Evolutionary conservation across 495 filamentous ascomycete species (phyloP).

Genomic region (Venustampulla echinocandica): DNA sequence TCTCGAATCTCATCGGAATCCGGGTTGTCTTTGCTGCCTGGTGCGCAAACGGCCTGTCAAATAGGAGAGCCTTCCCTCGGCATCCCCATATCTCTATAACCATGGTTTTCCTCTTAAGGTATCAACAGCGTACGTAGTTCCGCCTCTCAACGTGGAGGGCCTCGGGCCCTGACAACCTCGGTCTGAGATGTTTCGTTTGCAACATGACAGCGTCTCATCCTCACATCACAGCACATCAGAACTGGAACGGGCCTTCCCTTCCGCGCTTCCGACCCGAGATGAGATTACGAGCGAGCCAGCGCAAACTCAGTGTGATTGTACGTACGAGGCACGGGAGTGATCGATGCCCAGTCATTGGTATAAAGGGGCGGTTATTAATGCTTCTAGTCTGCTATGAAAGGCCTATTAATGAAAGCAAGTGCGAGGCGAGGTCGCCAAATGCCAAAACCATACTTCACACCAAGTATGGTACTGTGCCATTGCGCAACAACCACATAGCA

Average conservation of each 20-base stretch:
- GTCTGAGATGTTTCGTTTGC: neutral
- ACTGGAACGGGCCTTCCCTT: constrained; percentile 4
- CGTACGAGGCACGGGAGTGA: neutral
- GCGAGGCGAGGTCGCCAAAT: neutral
- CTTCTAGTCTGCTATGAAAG: too few species aligned
- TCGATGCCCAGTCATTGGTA: neutral
- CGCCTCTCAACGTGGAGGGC: too few species aligned
- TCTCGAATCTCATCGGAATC: too few species aligned
- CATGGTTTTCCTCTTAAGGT: too few species aligned
- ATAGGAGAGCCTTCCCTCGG: too few species aligned
- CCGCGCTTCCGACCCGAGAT: constrained; percentile 4
- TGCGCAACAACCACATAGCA: neutral
- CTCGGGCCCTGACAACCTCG: too few species aligned
- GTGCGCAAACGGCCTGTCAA: too few species aligned
- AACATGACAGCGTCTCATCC: constrained; percentile 1
- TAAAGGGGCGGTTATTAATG: too few species aligned
- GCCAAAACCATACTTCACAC: neutral
- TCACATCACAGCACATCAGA: constrained; percentile 3
- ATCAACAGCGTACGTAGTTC: too few species aligned
- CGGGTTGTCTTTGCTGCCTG: too few species aligned
- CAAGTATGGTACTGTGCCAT: too few species aligned
- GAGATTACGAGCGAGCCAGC: neutral
- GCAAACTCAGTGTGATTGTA: neutral
- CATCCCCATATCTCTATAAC: too few species aligned
- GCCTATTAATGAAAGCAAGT: neutral